Evolutionary conservation across 306 rosid genomes (phyloP).

Genomic region (Malus domestica): DNA sequence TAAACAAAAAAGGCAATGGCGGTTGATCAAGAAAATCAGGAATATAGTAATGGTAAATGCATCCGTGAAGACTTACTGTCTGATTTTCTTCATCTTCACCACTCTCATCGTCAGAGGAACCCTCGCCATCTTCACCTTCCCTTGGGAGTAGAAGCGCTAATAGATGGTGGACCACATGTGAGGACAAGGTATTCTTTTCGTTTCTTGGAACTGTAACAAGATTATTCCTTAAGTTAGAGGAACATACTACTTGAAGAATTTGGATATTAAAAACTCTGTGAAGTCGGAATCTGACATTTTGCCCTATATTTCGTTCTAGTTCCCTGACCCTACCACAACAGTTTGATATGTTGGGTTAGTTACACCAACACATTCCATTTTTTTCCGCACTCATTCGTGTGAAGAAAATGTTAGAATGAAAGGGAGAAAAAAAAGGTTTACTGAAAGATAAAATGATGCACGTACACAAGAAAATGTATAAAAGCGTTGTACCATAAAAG

Average conservation of each 20-base stretch:
- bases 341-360: not conserved
- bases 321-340: not conserved
- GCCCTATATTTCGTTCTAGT: not conserved
- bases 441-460: too few species aligned
- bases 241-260: not conserved
- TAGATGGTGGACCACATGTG: conserved; percentile 62
- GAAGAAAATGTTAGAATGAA: not conserved
- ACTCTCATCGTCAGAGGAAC: conserved; percentile 51
- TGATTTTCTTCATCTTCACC: conserved; percentile 59
- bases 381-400: not conserved
- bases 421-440: too few species aligned
- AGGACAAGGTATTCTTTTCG: conserved; percentile 88
- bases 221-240: conserved; percentile 17
- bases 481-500: not conserved
- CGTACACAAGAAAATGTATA: not conserved
- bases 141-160: conserved; percentile 29
- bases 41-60: not conserved
- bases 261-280: not conserved
- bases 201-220: conserved; percentile 57
- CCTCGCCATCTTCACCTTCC: conserved; percentile 51
- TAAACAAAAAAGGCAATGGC: not conserved
- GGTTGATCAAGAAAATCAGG: not conserved
- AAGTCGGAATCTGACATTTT: not conserved
- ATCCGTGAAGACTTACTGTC: conserved; percentile 39
- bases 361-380: not conserved